Conservation (phyloP, 2,329 filamentous ascomycete species). For the Phyllosticta citrichinensis region DNA sequence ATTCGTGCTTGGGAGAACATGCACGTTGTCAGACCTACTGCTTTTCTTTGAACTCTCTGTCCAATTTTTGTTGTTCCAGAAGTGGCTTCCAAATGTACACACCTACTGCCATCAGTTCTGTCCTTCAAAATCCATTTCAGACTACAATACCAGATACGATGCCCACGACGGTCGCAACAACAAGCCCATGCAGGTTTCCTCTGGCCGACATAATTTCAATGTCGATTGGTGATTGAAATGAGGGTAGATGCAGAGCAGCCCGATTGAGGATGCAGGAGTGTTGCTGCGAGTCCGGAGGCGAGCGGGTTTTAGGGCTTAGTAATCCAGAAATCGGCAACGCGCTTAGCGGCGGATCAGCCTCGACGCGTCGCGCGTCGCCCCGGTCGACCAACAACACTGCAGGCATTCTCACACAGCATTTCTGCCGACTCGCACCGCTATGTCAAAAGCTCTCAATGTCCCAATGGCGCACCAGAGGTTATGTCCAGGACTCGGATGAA, state of each 20-base stretch:
- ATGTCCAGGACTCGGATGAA: slow-evolving; percentile 43
- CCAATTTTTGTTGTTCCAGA: not conserved
- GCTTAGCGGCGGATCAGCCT: slow-evolving; percentile 3
- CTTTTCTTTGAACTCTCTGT: not conserved
- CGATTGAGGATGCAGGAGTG: not conserved
- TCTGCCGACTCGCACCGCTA: slow-evolving; percentile 17
- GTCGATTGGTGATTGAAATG: not conserved
- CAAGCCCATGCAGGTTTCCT: not conserved
- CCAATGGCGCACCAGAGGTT: slow-evolving; percentile 39
- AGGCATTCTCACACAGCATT: not conserved
- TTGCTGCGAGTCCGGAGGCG: not conserved
- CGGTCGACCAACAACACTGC: slow-evolving; percentile 14
- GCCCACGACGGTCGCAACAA: not conserved
- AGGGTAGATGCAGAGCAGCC: not conserved
- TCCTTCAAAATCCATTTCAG: not conserved
- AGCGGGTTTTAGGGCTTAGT: not conserved
- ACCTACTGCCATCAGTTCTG: not conserved
- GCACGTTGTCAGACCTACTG: not conserved
- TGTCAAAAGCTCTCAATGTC: slow-evolving; percentile 34
- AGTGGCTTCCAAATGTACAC: not conserved
- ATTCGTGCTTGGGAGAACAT: not conserved
- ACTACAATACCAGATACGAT: not conserved
- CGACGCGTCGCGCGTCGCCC: slow-evolving; percentile 12
- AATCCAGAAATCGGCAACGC: not conserved
- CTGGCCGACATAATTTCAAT: not conserved